Evolutionary conservation across 192 early-diverging fungal species (phyloP), one percentile per base, ranked within the genome.

Genomic region (Coemansia umbellata): DNA sequence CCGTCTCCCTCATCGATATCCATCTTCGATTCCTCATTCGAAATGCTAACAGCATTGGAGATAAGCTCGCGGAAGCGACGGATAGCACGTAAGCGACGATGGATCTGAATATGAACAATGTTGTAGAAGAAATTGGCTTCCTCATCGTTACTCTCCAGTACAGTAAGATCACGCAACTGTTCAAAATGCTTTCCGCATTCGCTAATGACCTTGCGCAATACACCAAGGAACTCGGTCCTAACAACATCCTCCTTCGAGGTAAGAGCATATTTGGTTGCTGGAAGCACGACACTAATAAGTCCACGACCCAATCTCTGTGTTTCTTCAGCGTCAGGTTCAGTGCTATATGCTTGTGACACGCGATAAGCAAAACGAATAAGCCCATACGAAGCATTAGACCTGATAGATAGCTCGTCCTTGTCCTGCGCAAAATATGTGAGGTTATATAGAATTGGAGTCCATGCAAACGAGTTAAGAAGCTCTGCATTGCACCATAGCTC

Each of bases 101-200:
- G 97, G 14, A 89, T 72, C 78, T 99, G 97, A 52, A 99, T 84
- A 55, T 99, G 97, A 53, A 91, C 82, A 48, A 98, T 83, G 60
- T 99, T 99, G 69, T 82, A 85, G 64, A 98, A 99, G 74, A 99
- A 94, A 50, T 86, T 94, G 5, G 90, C 85, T 58, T 99, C 61
- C 35, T 74, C 60, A 11, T 75, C 68, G 4, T n/a, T 19, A n/a
- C n/a, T 51, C n/a, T 71, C 74, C 53, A 78, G 64, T 15, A 47
- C 50, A 11, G 28, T 27, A n/a, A 69, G 56, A 6, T 78, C 75
- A 23, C 52, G 47, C 48, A 78, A 50, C 59, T 78, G 69, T 31
- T 52, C 58, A 44, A 72, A 63, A 37, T 54, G 39, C 23, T 43
- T 21, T 8, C 55, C 69, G 40, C 69, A 73, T 50, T 68, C 66